Base-by-base conservation (phyloP, 345 rosid species). In the Pistacia integerrima region DNA sequence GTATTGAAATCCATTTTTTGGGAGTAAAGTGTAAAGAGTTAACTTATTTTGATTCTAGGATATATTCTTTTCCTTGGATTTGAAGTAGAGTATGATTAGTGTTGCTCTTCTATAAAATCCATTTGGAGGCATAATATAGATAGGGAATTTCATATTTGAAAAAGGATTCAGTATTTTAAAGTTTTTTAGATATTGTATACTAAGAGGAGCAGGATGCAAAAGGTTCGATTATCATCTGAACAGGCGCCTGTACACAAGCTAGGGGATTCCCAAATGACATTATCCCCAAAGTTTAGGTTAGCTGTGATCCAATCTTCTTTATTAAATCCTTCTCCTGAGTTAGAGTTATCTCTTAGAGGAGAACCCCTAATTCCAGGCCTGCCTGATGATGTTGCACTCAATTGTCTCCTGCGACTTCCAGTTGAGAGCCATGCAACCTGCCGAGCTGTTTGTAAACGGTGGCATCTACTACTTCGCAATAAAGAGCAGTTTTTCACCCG, bases 211-310 rank as follows among this genome's bases (percentile, higher is more conserved):
- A 76, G 84, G 88, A 94, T 92, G 98, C 98, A 92, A 79, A 86
- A 97, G 72, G 97, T 94, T 71, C 84, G 93, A 62, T 82, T 94
- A 57, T 94, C 97, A 0, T 87, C 98, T 10, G 90, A 88, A 72
- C 91, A 90, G 78, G 82, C 86, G 58, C 97, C 91, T 52, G 97
- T 94, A n/a, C 93, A 88, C 59, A 94, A 87, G 84, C 88, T 92
- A 41, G 98, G 97, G 79, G 97, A 92, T 80, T 87, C 98, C 44
- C 94, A 92, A 73, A 91, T 94, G 90, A 87, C 93, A 33, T 78
- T 91, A 73, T 91, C 96, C 76, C 94, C 97, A 5, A 92, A 87
- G 66, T 94, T 94, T 80, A 84, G 93, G 70, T 84, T 94, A 84
- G 93, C 92, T 22, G 82, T 79, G 73, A 76, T 82, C 30, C 92